Base-by-base conservation (phyloP, 345 rosid species). In the Camelina hispida region DNA sequence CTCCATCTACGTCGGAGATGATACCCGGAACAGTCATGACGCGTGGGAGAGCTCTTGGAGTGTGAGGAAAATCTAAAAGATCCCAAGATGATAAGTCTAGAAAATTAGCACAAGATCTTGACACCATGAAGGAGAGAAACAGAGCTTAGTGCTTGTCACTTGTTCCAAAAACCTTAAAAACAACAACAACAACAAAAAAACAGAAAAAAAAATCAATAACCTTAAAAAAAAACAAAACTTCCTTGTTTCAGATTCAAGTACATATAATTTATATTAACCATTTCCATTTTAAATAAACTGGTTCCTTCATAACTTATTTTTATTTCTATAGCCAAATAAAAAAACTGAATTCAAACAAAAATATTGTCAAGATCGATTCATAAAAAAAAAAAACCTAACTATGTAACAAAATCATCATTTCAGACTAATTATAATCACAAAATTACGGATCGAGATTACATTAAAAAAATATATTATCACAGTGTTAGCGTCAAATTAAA, bases 61-160 rank as follows among this genome's bases (percentile, higher is more conserved):
- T 78, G 47, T 63, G 73, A n/a, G 83, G 83, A 40, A 40, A 38
- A 77, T 75, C 80, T 58, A 82, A 43, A 52, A 80, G 73, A 61
- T 87, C 79, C 62, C 86, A 81, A 32, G 91, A 81, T 66, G 86
- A 85, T 57, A 87, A 81, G 58, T 87, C 89, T 10, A 84, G 74
- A 60, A 89, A 78, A 83, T 73, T 85, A 62, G 77, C 78, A 69
- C 82, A 84, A 72, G 88, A 83, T 69, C 86, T 84, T 13, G 88
- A 81, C 60, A 87, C 34, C 87, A 83, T 85, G 66, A 63, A 68
- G 66, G 65, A 34, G 37, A 34, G 9, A 74, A 51, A 62, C 11
- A 43, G 32, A 73, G 64, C 68, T 61, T 52, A 46, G 10, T 8
- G 57, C 28, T 57, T 52, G 40, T 72, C 8, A 53, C 63, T 53